A percentile compares a stretch with the other conserved stretches of the same genome.
Conservation (phyloP, 306 rosid genomes). For the Quillaja saponaria region DNA sequence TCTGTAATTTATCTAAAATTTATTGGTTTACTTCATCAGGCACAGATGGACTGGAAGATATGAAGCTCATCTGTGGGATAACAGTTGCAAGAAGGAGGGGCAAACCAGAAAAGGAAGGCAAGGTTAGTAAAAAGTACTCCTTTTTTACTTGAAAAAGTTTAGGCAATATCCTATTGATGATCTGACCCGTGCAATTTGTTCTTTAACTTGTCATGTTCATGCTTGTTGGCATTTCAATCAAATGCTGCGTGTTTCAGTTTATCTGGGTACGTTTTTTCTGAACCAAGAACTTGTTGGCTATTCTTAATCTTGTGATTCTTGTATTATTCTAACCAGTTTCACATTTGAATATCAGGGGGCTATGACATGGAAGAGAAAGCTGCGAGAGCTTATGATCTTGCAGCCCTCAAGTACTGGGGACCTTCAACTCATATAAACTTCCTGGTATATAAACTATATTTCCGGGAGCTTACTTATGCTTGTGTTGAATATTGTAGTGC, state of each 20-base stretch:
- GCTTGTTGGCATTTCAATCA: conserved; percentile 43
- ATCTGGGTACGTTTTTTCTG: conserved; percentile 60
- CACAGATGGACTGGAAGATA: conserved; percentile 99
- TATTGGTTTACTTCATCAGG: conserved; percentile 30
- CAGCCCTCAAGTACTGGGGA: conserved; percentile 98
- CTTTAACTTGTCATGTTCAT: conserved; percentile 39
- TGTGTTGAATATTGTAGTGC: not conserved
- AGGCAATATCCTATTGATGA: conserved; percentile 28
- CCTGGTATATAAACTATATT: conserved; percentile 44
- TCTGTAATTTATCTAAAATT: not conserved
- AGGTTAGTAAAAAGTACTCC: conserved; percentile 53
- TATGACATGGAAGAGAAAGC: conserved; percentile 99
- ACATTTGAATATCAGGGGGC: conserved; percentile 60
- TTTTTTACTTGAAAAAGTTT: conserved; percentile 4
- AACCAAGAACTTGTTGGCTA: not conserved
- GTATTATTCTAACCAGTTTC: not conserved
- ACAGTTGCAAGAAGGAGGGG: conserved; percentile 97
- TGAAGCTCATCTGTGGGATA: conserved; percentile 99
- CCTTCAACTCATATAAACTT: conserved; percentile 88
- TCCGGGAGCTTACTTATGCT: not conserved
- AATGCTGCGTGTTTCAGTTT: conserved; percentile 59
- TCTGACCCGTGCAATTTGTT: conserved; percentile 42
- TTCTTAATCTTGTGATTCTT: not conserved
- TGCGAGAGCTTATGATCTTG: conserved; percentile 97
- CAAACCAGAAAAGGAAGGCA: conserved; percentile 98